A percentile compares a stretch with the other conserved stretches of the same genome.
These are phyloP conservation scores for Persicaria maculosa DNA, from an alignment of 148 eudicot species.

Conservation along the genomic window DNA sequence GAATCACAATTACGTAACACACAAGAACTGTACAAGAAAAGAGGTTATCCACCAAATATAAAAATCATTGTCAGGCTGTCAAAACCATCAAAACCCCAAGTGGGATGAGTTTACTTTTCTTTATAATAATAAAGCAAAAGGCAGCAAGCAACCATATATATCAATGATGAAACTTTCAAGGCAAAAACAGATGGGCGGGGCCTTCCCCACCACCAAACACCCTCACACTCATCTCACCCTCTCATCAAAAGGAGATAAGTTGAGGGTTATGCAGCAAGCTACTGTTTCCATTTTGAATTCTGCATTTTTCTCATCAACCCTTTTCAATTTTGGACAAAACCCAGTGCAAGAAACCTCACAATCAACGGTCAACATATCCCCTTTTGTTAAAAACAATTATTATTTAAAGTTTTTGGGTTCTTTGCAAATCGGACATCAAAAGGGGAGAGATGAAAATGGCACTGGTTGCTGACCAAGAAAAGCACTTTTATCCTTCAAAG, in stretches of 20 bases:
- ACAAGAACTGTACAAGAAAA: not conserved
- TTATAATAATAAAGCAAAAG: constrained; percentile 14
- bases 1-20: constrained; percentile 7
- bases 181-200: not conserved
- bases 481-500: constrained; percentile 8
- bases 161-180: constrained; percentile 16
- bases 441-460: constrained; percentile 14
- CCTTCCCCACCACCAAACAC: constrained; percentile 13
- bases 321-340: constrained; percentile 7
- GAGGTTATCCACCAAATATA: constrained; percentile 9
- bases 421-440: constrained; percentile 8
- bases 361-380: constrained; percentile 17
- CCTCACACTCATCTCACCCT: not conserved
- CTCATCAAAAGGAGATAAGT: constrained; percentile 10
- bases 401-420: not conserved
- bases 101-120: constrained; percentile 8
- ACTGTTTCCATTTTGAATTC: constrained; percentile 12
- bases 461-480: constrained; percentile 16
- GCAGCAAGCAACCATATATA: constrained; percentile 12
- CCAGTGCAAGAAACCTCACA: not conserved
- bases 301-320: constrained; percentile 6
- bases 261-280: not conserved
- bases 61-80: constrained; percentile 13
- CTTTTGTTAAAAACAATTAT: too few relatives aligned
- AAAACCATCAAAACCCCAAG: constrained; percentile 5